phyloP scores from a whole-genome alignment of 177 flowering plant species.

The Telopea speciosissima region DNA sequence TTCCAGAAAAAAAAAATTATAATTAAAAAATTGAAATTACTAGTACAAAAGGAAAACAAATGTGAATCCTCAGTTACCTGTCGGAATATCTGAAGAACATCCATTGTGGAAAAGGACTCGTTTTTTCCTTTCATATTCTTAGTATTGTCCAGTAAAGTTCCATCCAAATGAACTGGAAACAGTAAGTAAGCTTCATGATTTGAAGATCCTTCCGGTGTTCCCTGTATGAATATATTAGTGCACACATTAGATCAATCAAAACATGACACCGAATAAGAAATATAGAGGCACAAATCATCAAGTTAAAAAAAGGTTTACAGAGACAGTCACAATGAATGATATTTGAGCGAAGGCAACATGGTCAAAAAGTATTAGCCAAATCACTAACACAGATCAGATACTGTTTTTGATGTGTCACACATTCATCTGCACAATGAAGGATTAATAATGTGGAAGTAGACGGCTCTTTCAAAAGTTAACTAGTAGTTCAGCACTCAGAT shows the following conservation, averaged over 20 bases:
- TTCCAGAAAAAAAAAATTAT: background rate
- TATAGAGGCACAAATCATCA: background rate
- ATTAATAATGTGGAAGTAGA: background rate
- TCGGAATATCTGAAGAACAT: conserved; percentile 83
- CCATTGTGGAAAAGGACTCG: conserved; percentile 70
- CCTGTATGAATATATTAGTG: conserved; percentile 29
- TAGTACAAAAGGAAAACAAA: background rate
- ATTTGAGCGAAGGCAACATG: background rate
- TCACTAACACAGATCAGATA: background rate
- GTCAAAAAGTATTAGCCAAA: background rate
- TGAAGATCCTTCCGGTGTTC: conserved; percentile 58
- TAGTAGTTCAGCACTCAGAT: background rate
- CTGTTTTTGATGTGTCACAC: background rate
- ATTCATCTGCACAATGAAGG: background rate
- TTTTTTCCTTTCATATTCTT: conserved; percentile 68
- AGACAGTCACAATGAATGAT: background rate
- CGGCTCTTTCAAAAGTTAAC: background rate
- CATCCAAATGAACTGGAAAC: conserved; percentile 95
- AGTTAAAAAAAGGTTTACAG: background rate
- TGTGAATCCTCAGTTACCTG: conserved; percentile 48
- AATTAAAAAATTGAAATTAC: background rate
- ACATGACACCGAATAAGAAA: background rate
- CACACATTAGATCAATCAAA: background rate
- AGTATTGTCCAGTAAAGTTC: conserved; percentile 75
- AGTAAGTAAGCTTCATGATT: conserved; percentile 90